Evolutionary conservation across 208 protist species (phyloP).

Genomic region (Acanthamoeba castellanii): DNA sequence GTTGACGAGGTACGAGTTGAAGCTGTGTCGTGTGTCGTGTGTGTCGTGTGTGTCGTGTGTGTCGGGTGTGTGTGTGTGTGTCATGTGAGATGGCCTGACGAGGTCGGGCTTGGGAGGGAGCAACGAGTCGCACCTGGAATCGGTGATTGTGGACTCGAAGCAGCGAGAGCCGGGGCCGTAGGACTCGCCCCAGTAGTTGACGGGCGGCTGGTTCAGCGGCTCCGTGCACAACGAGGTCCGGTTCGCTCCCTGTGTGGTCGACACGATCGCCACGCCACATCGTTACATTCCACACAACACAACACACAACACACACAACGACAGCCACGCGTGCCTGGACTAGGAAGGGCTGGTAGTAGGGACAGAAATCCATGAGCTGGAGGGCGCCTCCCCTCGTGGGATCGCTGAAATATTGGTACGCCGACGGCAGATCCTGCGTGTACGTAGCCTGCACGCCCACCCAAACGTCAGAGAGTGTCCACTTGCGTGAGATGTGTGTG

Average conservation of each 20-base stretch:
- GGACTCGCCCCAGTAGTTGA: constrained; percentile 68
- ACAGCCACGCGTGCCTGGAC: neutral
- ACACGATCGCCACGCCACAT: neutral
- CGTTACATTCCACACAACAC: neutral
- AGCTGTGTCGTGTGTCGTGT: neutral
- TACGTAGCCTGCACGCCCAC: neutral
- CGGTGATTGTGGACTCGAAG: constrained; percentile 40
- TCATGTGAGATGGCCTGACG: no score
- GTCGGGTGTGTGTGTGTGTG: neutral
- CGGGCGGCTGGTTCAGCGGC: neutral
- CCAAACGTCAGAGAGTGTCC: neutral
- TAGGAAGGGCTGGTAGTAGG: constrained; percentile 23
- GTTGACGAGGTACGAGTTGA: constrained; percentile 15
- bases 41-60: no score
- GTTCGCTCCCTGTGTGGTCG: neutral
- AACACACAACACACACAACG: neutral
- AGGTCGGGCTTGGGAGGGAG: neutral
- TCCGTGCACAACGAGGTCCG: constrained; percentile 16
- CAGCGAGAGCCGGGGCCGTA: constrained; percentile 17
- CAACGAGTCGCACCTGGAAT: neutral
- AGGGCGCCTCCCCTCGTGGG: neutral
- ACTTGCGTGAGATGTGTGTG: neutral
- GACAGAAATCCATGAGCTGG: constrained; percentile 8
- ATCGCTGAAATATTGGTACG: constrained; percentile 6
- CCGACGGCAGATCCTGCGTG: neutral